A percentile compares a stretch with the other conserved stretches of the same genome.
phyloP scores from a whole-genome alignment of 176 grass and related monocot species.

The Rhynchospora pubera region DNA sequence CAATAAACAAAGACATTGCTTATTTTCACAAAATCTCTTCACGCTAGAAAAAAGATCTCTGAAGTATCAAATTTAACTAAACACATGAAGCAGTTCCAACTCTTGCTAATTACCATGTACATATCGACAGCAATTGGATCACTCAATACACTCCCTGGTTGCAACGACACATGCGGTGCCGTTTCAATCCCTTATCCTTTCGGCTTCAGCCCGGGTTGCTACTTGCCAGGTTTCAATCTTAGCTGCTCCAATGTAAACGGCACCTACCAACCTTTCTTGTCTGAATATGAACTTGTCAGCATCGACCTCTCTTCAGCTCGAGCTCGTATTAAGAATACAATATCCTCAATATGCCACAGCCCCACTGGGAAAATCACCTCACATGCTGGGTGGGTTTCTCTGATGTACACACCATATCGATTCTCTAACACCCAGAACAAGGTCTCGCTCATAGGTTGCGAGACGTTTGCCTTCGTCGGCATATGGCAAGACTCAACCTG shows the following conservation, averaged over 20 bases:
- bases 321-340: background rate
- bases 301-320: slow-evolving; percentile 1
- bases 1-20: background rate
- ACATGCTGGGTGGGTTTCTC: background rate
- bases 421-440: slow-evolving; percentile 25
- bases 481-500: background rate
- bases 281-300: slow-evolving; percentile 1
- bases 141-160: background rate
- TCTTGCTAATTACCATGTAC: background rate
- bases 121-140: background rate
- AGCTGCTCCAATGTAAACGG: background rate
- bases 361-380: background rate
- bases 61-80: background rate
- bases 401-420: background rate
- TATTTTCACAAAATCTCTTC: background rate
- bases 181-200: slow-evolving; percentile 24
- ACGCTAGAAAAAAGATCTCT: background rate
- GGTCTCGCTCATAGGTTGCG: slow-evolving; percentile 21
- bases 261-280: background rate
- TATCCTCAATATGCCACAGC: slow-evolving; percentile 28
- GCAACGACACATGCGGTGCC: background rate
- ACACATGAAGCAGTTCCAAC: background rate
- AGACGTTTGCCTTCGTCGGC: background rate
- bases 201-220: background rate
- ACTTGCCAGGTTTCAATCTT: background rate